These are phyloP conservation scores for Piedraia hortae DNA, from an alignment of 2,329 filamentous ascomycete species.

Conservation along the genomic window DNA sequence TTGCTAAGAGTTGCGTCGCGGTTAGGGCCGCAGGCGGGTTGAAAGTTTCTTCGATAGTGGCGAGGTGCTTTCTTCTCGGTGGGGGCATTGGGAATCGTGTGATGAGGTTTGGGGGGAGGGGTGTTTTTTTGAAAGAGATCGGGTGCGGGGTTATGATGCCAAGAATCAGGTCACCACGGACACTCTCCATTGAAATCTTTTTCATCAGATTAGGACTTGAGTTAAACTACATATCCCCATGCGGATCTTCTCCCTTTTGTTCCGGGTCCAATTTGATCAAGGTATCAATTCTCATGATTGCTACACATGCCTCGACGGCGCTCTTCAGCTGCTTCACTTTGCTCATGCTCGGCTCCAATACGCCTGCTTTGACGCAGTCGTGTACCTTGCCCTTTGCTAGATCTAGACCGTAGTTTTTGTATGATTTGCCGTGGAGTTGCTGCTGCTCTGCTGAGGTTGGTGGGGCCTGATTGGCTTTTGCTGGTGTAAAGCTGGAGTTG, in stretches of 20 bases:
- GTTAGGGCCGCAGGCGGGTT: slow-evolving; percentile 27
- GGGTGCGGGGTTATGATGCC: not conserved
- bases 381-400: slow-evolving; percentile 68
- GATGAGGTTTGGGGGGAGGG: no score
- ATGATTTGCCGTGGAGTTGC: slow-evolving; percentile 76
- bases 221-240: slow-evolving; percentile 9
- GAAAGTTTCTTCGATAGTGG: slow-evolving; percentile 47
- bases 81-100: no score
- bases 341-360: slow-evolving; percentile 90
- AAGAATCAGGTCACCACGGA: not conserved
- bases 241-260: slow-evolving; percentile 36
- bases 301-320: slow-evolving; percentile 92
- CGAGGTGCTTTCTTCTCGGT: slow-evolving; percentile 49
- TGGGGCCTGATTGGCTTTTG: no score
- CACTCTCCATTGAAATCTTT: not conserved
- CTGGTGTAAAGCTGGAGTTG: slow-evolving; percentile 6
- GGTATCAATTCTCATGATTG: slow-evolving; percentile 98
- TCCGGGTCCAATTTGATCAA: slow-evolving; percentile 95
- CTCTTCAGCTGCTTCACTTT: slow-evolving; percentile 97
- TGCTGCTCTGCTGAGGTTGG: slow-evolving; percentile 40
- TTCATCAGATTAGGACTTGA: not conserved
- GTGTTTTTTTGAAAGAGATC: no score
- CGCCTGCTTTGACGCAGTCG: slow-evolving; percentile 80
- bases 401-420: slow-evolving; percentile 96
- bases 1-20: slow-evolving; percentile 36